Evolutionary conservation across 257 asterid species (phyloP), one percentile per base, ranked within the genome.

Genomic region (Rauvolfia tetraphylla): DNA sequence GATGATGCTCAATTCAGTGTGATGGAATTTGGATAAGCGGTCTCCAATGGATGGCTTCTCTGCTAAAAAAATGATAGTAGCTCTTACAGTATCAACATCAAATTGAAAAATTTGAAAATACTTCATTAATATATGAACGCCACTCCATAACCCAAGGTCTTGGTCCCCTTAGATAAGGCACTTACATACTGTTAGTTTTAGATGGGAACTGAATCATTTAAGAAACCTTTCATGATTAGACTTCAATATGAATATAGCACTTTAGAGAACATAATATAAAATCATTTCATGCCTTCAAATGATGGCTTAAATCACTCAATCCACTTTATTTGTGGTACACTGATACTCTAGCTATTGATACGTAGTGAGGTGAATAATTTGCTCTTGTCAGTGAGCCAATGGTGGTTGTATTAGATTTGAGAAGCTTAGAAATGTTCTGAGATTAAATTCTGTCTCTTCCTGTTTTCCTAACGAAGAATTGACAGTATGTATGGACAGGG

Each of bases 401-500:
- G 58, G 46, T 20, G 22, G 51, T 53, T 53, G 5, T 23, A 29
- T 42, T 44, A 62, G 41, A 59, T 74, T 39, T 36, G 27, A 22
- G 71, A 25, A 41, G 78, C 59, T 56, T 38, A 58, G 41, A 39
- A 18, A 8, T 73, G 69, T 14, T 39, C 5, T 20, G 49, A 29
- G n/a, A 59, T 15, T 3, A 11, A 8, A 8, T 58, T 58, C 14
- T 39, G 68, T 38, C 58, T 42, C 34, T 56, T 53, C 66, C 20
- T 57, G 22, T 39, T 56, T 53, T 73, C 68, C 48, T 38, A 57
- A 34, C 41, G 23, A 49, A 74, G 36, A 68, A 39, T 25, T 59
- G 78, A 29, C 34, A 17, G 31, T 77, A 39, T 73, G 75, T 44
- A 25, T 46, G 34, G 14, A 42, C 82, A 90, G 96, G 80, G 98